Evolutionary conservation across 1,284 basidiomycete species (phyloP).

Genomic region (Puccinia polysora): DNA sequence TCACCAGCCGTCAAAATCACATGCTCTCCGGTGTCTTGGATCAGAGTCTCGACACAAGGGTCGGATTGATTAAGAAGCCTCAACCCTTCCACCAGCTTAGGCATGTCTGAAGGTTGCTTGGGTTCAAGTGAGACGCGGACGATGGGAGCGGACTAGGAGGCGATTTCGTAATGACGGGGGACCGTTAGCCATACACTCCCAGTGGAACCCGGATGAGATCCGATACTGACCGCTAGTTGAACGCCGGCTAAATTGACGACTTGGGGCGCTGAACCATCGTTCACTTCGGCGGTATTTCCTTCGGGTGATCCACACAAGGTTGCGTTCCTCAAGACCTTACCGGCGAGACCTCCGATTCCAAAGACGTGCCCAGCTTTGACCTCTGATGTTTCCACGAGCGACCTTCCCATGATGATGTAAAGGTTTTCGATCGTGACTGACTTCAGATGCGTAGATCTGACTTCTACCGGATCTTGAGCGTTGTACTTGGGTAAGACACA

Average conservation of each 20-base stretch:
- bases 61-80: constrained; percentile 89
- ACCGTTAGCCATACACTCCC: background rate
- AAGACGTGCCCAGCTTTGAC: constrained; percentile 96
- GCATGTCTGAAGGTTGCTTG: constrained; percentile 68
- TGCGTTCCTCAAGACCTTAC: constrained; percentile 81
- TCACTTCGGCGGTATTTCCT: constrained; percentile 28
- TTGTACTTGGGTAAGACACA: constrained; percentile 88
- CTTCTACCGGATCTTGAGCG: constrained; percentile 63
- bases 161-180: background rate
- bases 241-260: constrained; percentile 79
- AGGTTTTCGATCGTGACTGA: constrained; percentile 67
- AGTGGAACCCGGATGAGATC: constrained; percentile 19
- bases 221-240: constrained; percentile 62
- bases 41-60: constrained; percentile 93
- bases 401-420: constrained; percentile 98
- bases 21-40: constrained; percentile 95
- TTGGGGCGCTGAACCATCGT: background rate
- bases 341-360: constrained; percentile 82
- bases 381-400: constrained; percentile 73
- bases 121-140: constrained; percentile 47
- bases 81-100: constrained; percentile 79
- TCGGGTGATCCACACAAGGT: constrained; percentile 70
- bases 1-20: constrained; percentile 96
- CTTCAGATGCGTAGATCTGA: constrained; percentile 61
- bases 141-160: constrained; percentile 48